phyloP scores from a whole-genome alignment of 768 basidiomycete genomes.

The Tricholoma sp. region DNA sequence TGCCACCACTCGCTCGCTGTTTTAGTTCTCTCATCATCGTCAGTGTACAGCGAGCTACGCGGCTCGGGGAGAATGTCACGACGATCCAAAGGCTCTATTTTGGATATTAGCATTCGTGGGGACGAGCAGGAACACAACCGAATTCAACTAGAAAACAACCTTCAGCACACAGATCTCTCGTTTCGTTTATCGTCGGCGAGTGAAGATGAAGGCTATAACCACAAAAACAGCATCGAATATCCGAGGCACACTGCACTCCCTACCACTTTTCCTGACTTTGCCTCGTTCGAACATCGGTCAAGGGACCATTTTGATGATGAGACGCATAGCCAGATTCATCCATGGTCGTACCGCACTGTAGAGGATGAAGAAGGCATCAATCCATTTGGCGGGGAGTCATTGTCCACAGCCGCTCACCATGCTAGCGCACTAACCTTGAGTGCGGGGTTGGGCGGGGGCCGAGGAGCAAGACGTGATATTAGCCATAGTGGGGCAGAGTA shows the following conservation, averaged over 20 bases:
- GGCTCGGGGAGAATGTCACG: slow-evolving; percentile 28
- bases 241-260: slow-evolving; percentile 65
- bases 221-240: slow-evolving; percentile 58
- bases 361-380: slow-evolving; percentile 64
- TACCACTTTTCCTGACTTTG: slow-evolving; percentile 48
- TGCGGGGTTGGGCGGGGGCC: slow-evolving; percentile 69
- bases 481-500: slow-evolving; percentile 76
- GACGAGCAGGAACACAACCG: slow-evolving; percentile 75
- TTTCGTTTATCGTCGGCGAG: slow-evolving; percentile 58
- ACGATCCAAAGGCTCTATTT: slow-evolving; percentile 28
- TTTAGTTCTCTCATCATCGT: too few species aligned
- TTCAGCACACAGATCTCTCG: slow-evolving; percentile 68
- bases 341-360: slow-evolving; percentile 49
- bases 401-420: slow-evolving; percentile 87
- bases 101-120: slow-evolving; percentile 50
- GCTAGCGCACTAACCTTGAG: slow-evolving; percentile 83
- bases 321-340: slow-evolving; percentile 40
- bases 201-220: slow-evolving; percentile 32
- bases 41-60: slow-evolving; percentile 16
- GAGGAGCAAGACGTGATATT: slow-evolving; percentile 43
- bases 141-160: slow-evolving; percentile 73
- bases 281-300: slow-evolving; percentile 57
- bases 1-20: slow-evolving; percentile 12
- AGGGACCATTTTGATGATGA: slow-evolving; percentile 53
- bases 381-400: slow-evolving; percentile 63